Evolutionary conservation across 2,329 filamentous ascomycete species (phyloP).

Genomic region (Aspergillus terreus): DNA sequence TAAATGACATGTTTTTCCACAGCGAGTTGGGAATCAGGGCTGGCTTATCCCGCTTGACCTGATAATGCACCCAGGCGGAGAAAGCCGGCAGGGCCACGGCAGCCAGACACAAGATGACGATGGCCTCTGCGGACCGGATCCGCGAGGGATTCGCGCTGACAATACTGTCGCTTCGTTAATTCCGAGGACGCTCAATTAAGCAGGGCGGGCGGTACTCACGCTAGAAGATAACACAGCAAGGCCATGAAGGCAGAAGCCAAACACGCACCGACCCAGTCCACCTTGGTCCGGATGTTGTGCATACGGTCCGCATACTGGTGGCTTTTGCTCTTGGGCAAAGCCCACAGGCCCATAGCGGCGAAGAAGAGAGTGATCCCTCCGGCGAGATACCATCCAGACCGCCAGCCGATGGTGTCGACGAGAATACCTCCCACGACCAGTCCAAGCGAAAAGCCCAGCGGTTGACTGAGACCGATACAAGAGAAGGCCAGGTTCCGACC

Average conservation of each 20-base stretch:
- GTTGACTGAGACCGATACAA: conserved; percentile 48
- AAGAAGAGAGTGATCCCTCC: conserved; percentile 43
- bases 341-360: conserved; percentile 38
- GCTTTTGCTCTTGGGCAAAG: conserved; percentile 29
- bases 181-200: not conserved
- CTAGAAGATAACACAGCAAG: conserved; percentile 50
- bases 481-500: conserved; percentile 52
- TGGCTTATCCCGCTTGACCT: conserved; percentile 44
- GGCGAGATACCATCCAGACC: conserved; percentile 49
- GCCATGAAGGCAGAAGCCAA: conserved; percentile 47
- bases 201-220: conserved; percentile 30
- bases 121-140: conserved; percentile 44
- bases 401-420: conserved; percentile 48
- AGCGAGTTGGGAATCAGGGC: conserved; percentile 61
- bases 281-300: conserved; percentile 27
- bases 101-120: conserved; percentile 46
- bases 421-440: conserved; percentile 44
- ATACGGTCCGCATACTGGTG: conserved; percentile 7
- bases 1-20: conserved; percentile 58
- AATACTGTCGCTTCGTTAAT: conserved; percentile 11
- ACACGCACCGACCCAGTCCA: conserved; percentile 53
- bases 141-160: conserved; percentile 23
- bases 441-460: conserved; percentile 51
- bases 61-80: conserved; percentile 52
- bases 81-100: conserved; percentile 48